Evolutionary conservation across 169 alveolate genomes (phyloP).

Genomic region (Neospora caninum): DNA sequence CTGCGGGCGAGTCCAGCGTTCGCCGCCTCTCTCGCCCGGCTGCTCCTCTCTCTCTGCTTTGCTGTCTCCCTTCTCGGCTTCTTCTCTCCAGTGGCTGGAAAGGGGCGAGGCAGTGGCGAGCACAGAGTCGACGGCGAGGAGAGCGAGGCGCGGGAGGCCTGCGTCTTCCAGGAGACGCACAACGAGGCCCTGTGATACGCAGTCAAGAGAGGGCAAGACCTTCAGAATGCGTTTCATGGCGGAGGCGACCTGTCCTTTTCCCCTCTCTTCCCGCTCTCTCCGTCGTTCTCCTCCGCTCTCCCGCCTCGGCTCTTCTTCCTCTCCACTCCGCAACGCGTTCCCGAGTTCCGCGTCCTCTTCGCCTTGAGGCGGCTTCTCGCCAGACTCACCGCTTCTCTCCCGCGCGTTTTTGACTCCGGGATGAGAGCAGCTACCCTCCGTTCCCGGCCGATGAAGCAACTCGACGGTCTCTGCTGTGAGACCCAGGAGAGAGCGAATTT

Average conservation of each 20-base stretch:
- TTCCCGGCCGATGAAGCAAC: too few relatives aligned
- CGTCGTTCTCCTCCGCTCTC: not conserved
- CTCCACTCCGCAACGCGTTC: too few relatives aligned
- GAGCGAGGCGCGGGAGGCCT: not conserved
- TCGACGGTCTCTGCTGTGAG: too few relatives aligned
- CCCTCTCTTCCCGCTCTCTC: not conserved
- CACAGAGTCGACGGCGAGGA: not conserved
- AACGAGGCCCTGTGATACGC: not conserved
- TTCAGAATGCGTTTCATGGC: not conserved
- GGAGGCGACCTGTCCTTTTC: not conserved
- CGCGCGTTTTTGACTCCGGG: too few relatives aligned
- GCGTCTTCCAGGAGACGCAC: not conserved
- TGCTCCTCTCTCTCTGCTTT: not conserved
- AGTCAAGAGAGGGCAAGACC: not conserved
- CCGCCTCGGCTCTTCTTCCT: not conserved
- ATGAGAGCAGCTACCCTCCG: too few relatives aligned
- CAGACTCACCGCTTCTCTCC: too few relatives aligned
- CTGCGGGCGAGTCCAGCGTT: not conserved
- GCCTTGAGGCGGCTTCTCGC: too few relatives aligned
- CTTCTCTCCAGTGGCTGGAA: too few relatives aligned
- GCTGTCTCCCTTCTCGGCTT: not conserved
- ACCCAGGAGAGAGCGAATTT: too few relatives aligned
- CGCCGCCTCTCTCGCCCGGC: not conserved
- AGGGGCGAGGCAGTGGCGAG: not conserved
- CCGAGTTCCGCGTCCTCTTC: too few relatives aligned